Conservation (phyloP, 139 green algal species). For the Chlamydomonas urium region DNA sequence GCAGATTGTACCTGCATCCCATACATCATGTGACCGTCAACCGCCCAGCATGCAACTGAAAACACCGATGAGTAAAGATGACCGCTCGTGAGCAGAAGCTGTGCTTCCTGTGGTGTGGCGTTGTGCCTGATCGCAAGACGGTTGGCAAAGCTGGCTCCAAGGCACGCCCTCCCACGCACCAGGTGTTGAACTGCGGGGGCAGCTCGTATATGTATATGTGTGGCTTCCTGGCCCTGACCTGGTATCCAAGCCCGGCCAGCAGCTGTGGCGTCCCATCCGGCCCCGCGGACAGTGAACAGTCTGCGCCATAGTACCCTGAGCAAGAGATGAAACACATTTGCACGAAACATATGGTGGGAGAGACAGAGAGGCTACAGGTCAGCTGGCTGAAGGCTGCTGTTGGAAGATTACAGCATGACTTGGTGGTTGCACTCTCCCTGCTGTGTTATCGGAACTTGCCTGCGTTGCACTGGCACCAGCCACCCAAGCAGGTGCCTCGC, state of each 20-base stretch:
- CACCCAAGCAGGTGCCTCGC: slow-evolving; percentile 18
- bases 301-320: slow-evolving; percentile 29
- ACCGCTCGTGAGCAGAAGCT: not conserved
- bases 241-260: slow-evolving; percentile 31
- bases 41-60: not conserved
- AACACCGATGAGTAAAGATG: not conserved
- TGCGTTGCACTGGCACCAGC: slow-evolving; percentile 30
- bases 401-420: not conserved
- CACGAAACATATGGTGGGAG: not conserved
- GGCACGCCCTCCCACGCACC: not conserved
- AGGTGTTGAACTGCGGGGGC: slow-evolving; percentile 15
- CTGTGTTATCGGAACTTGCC: not conserved
- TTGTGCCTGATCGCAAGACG: not conserved
- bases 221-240: not conserved
- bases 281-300: slow-evolving; percentile 25
- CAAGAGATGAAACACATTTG: not conserved
- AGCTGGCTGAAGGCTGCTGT: not conserved
- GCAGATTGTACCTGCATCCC: slow-evolving; percentile 21
- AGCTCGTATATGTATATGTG: slow-evolving; percentile 42
- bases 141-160: not conserved
- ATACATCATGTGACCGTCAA: not conserved
- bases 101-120: not conserved
- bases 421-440: not conserved
- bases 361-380: not conserved
- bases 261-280: slow-evolving; percentile 23